Evolutionary conservation across 2,329 filamentous ascomycete species (phyloP).

Genomic region (Xylaria sp.): DNA sequence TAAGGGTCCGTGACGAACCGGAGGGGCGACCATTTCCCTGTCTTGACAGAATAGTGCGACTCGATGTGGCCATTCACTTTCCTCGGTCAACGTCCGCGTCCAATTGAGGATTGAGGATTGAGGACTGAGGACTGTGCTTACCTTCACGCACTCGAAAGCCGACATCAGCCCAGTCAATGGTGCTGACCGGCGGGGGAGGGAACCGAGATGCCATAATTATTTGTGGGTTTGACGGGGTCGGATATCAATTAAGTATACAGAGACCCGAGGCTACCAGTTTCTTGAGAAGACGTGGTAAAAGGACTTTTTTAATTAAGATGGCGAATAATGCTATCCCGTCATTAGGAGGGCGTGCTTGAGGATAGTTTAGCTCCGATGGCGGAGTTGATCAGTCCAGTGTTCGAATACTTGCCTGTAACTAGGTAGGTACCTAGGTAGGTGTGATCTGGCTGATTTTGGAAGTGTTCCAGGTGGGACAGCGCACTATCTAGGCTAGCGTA

Average conservation of each 20-base stretch:
- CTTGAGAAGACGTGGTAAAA: neutral
- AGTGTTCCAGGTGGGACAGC: too few relatives aligned
- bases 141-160: constrained; percentile 93
- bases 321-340: neutral
- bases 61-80: constrained; percentile 93
- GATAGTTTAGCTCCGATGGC: constrained; percentile 27
- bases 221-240: neutral
- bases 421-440: too few relatives aligned
- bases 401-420: too few relatives aligned
- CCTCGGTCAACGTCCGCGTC: neutral
- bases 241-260: neutral
- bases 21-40: constrained; percentile 77
- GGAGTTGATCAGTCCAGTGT: constrained; percentile 17
- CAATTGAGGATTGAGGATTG: neutral
- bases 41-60: constrained; percentile 77
- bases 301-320: neutral
- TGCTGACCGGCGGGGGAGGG: constrained; percentile 77
- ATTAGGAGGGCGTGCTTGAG: constrained; percentile 1
- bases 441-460: too few relatives aligned
- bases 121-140: constrained; percentile 48
- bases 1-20: constrained; percentile 82
- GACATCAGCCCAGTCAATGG: constrained; percentile 92
- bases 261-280: neutral
- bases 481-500: too few relatives aligned
- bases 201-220: constrained; percentile 57